Percentiles rank a stretch among this genome's conserved stretches.
Conservation (phyloP, 2,329 filamentous ascomycete genomes). For the Cladosporium colombiae region DNA sequence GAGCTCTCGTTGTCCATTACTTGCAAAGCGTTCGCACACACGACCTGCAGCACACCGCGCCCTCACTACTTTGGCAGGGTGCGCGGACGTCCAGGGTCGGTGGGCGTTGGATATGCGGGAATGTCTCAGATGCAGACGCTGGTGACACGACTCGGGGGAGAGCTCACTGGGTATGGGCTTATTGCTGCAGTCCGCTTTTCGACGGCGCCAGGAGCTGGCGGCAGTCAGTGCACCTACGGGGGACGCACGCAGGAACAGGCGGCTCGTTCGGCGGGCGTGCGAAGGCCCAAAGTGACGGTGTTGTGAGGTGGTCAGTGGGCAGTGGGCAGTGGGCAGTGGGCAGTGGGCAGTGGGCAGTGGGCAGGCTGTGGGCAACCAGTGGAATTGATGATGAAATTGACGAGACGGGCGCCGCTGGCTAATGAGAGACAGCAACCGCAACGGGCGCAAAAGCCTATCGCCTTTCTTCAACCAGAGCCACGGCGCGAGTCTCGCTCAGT, state of each 20-base stretch:
- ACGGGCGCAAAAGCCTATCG: slow-evolving; percentile 1
- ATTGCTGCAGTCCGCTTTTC: neutral
- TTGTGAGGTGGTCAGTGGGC: neutral
- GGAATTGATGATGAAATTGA: neutral
- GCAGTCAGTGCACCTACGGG: slow-evolving; percentile 13
- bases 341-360: neutral
- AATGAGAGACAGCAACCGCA: neutral
- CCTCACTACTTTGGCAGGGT: neutral
- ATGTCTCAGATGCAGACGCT: slow-evolving; percentile 3
- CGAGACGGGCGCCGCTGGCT: neutral
- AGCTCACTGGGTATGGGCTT: neutral
- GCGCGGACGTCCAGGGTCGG: neutral
- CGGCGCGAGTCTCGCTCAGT: neutral
- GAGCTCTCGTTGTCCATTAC: slow-evolving; percentile 1
- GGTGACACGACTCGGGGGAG: neutral
- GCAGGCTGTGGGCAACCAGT: neutral
- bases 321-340: too few species aligned
- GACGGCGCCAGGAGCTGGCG: neutral
- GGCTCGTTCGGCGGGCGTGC: slow-evolving; percentile 12
- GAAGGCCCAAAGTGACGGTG: neutral
- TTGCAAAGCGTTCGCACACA: neutral
- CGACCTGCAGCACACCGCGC: neutral
- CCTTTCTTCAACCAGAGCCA: slow-evolving; percentile 3
- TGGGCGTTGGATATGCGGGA: slow-evolving; percentile 6
- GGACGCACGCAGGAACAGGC: slow-evolving; percentile 14